Evolutionary conservation across 2,329 filamentous ascomycete species (phyloP).

Genomic region (Cladophialophora bantiana): DNA sequence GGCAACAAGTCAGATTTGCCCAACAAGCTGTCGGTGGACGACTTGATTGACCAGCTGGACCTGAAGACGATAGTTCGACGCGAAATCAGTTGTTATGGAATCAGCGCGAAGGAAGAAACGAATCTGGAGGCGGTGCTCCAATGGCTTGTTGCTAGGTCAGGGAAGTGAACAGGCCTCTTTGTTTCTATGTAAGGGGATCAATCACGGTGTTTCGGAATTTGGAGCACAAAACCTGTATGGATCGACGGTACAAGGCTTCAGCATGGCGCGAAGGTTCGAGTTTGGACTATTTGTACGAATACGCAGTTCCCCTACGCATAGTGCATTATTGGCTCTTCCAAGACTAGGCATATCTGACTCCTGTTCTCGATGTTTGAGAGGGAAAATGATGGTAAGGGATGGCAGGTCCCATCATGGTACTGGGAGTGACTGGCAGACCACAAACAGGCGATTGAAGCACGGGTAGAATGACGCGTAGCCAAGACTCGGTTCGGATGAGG

Average conservation of each 20-base stretch:
- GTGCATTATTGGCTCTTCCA: background rate
- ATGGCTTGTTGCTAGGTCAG: conserved; percentile 92
- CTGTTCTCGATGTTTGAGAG: background rate
- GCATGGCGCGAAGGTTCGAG: background rate
- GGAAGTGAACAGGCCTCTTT: conserved; percentile 60
- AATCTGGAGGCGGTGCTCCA: conserved; percentile 96
- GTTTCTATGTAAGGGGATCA: background rate
- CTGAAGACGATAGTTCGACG: conserved; percentile 87
- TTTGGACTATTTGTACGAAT: conserved; percentile 2
- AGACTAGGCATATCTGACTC: background rate
- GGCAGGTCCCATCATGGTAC: background rate
- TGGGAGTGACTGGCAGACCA: background rate
- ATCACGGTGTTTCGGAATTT: conserved; percentile 1
- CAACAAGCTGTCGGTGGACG: conserved; percentile 90
- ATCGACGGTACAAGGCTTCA: conserved; percentile 1
- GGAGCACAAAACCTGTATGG: background rate
- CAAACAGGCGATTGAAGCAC: background rate
- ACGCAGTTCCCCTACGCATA: conserved; percentile 1
- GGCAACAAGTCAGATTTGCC: conserved; percentile 97
- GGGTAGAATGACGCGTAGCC: conserved; percentile 26
- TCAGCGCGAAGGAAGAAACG: conserved; percentile 98
- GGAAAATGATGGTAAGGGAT: background rate
- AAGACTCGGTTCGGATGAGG: conserved; percentile 9
- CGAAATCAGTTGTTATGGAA: conserved; percentile 97
- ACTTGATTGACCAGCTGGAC: conserved; percentile 90